These are phyloP conservation scores for Trichoderma gracile DNA, from an alignment of 2,329 filamentous ascomycete species.

Conservation along the genomic window DNA sequence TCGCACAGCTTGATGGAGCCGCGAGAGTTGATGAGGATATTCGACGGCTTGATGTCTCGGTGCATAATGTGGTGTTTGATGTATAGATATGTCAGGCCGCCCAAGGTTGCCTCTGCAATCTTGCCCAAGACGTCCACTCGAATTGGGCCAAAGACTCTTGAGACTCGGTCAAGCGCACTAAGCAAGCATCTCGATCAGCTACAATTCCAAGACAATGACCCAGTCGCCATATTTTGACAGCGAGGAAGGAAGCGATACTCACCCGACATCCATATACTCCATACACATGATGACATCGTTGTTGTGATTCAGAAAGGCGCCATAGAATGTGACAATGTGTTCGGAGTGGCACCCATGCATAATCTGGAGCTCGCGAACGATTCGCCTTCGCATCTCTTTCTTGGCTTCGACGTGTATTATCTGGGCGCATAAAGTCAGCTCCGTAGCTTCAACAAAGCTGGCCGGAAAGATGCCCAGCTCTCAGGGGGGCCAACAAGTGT, in stretches of 20 bases:
- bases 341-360: conserved; percentile 98
- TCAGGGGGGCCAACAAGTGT: not conserved
- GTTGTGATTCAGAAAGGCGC: conserved; percentile 92
- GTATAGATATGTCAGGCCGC: conserved; percentile 92
- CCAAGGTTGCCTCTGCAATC: conserved; percentile 93
- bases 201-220: no score
- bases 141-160: conserved; percentile 90
- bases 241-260: conserved; percentile 42
- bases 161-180: conserved; percentile 90
- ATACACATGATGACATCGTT: conserved; percentile 99
- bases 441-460: conserved; percentile 18
- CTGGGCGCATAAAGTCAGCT: conserved; percentile 47
- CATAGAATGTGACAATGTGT: conserved; percentile 97
- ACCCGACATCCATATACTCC: conserved; percentile 99
- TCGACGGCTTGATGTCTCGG: conserved; percentile 97
- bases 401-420: conserved; percentile 98
- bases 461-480: not conserved
- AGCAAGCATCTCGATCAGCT: not conserved
- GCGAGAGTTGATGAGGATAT: conserved; percentile 91
- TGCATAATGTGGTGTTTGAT: conserved; percentile 98
- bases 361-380: conserved; percentile 94
- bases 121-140: conserved; percentile 96
- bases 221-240: not conserved
- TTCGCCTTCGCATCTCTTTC: conserved; percentile 93
- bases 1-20: conserved; percentile 97